These are phyloP conservation scores for Stromatinia cepivora DNA, from an alignment of 2,329 filamentous ascomycete genomes.

Conservation along the genomic window DNA sequence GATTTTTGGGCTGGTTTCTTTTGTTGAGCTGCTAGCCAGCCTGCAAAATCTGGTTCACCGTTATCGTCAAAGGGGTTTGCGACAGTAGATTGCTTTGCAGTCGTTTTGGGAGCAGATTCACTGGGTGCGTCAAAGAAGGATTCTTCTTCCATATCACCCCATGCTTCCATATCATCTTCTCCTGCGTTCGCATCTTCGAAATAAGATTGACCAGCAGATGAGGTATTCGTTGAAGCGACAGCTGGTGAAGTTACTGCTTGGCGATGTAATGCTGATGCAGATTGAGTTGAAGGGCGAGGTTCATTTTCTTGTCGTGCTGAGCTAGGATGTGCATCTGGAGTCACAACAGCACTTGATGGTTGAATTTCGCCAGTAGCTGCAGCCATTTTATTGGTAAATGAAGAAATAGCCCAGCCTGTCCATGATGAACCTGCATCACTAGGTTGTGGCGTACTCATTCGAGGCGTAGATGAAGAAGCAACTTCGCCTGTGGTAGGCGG, in stretches of 20 bases:
- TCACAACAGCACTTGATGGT: slow-evolving; percentile 47
- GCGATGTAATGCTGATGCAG: slow-evolving; percentile 60
- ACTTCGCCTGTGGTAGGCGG: slow-evolving; percentile 55
- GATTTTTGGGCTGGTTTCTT: slow-evolving; percentile 63
- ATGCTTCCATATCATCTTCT: slow-evolving; percentile 66
- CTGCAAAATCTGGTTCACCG: slow-evolving; percentile 91
- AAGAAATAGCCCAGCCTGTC: slow-evolving; percentile 98
- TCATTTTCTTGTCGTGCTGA: slow-evolving; percentile 45
- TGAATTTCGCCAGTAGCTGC: slow-evolving; percentile 85
- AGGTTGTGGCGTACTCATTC: slow-evolving; percentile 77
- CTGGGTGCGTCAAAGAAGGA: slow-evolving; percentile 45
- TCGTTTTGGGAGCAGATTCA: slow-evolving; percentile 30
- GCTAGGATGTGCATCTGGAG: slow-evolving; percentile 46
- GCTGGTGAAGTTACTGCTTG: slow-evolving; percentile 58
- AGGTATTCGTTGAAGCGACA: slow-evolving; percentile 47
- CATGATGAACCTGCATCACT: slow-evolving; percentile 66
- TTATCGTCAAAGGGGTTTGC: slow-evolving; percentile 71
- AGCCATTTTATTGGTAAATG: slow-evolving; percentile 92
- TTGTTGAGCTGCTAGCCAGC: slow-evolving; percentile 87
- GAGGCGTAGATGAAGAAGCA: slow-evolving; percentile 53
- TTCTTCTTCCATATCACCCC: slow-evolving; percentile 66
- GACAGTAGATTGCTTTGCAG: slow-evolving; percentile 37
- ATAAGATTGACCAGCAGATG: slow-evolving; percentile 51
- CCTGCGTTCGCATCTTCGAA: slow-evolving; percentile 58
- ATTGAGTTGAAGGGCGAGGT: slow-evolving; percentile 43